Conservation (phyloP, 345 rosid genomes). For the Sonneratia alba region DNA sequence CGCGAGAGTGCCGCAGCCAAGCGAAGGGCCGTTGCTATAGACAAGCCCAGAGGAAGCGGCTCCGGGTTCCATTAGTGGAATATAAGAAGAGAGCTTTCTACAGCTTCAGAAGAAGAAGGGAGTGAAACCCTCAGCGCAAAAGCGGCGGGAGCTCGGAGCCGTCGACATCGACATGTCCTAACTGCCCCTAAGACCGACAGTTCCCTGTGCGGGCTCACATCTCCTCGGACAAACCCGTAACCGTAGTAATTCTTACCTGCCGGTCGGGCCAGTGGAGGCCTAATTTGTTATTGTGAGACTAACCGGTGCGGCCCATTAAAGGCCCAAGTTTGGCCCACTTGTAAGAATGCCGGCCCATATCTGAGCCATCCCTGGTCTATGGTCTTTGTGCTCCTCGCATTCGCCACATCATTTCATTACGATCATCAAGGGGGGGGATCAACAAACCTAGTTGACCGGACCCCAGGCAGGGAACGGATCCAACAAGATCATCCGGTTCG, state of each 20-base stretch:
- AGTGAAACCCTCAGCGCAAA: background rate
- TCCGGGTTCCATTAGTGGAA: slow-evolving; percentile 27
- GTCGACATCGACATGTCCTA: background rate
- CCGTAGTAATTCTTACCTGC: no score
- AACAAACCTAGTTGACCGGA: slow-evolving; percentile 68
- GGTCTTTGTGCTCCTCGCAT: no score
- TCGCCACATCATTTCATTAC: no score
- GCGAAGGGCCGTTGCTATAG: slow-evolving; percentile 8
- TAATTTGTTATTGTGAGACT: no score
- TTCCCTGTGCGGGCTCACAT: no score
- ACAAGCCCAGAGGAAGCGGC: slow-evolving; percentile 25
- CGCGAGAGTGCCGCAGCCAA: background rate
- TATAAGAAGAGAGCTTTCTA: background rate
- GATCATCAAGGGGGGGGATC: slow-evolving; percentile 36
- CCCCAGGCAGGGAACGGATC: slow-evolving; percentile 97
- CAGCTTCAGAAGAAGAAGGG: background rate
- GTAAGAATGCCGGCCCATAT: no score
- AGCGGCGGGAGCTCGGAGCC: background rate
- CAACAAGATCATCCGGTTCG: no score
- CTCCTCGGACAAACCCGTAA: no score
- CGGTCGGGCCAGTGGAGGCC: no score
- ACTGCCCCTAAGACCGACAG: background rate
- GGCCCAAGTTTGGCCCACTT: no score
- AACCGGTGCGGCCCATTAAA: no score
- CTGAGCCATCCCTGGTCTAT: no score